Base-by-base conservation (phyloP, 2,329 filamentous ascomycete genomes). In the Zymoseptoria crescenta region DNA sequence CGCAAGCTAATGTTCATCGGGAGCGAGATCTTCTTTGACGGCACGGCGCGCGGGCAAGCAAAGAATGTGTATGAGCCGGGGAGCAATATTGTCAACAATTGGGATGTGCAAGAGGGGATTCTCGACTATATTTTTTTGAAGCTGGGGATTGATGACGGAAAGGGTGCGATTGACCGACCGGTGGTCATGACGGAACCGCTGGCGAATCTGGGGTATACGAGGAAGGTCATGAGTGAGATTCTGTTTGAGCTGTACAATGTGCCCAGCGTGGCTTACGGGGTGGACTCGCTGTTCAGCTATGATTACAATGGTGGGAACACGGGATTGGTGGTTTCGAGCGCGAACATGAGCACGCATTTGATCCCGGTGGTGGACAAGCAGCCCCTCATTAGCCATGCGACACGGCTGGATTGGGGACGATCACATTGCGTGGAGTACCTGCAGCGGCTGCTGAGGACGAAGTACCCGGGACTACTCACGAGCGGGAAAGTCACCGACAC, bases 281-380 rank as follows among this genome's bases (percentile, higher is more conserved):
- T 99, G 76, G 94, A 99, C 74, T 95, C 92, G 9, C 83, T 99
- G 30, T 99, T 99, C 77, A 95, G 93, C 20, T 99, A 96, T 77
- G 82, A 87, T 62, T 89, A 96, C 77, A 99, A 99, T 73, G 85
- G 88, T 62, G 94, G 94, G 63, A 85, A 81, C 55, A 93, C 89
- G 27, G 94, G 94, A 6, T 79, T 99, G 21, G 88, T 99, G 45
- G 83, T 97, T 30, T 95, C 91, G 1, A 96, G 92, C 0, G 96
- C 91, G 2, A 88, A 96, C 72, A 96, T 91, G 52, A 89, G 94
- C 2, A 99, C 94, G 6, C 93, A 99, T 74, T 80, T 99, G 20
- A 96, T 99, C 65, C 94, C 94, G 1, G 91, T 99, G 4, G 83
- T 96, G 70, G 86, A 96, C 69, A 86, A 84, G 24, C 96, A 93